Base-by-base conservation (phyloP, 768 basidiomycete genomes). In the Pleurotus giganteus region DNA sequence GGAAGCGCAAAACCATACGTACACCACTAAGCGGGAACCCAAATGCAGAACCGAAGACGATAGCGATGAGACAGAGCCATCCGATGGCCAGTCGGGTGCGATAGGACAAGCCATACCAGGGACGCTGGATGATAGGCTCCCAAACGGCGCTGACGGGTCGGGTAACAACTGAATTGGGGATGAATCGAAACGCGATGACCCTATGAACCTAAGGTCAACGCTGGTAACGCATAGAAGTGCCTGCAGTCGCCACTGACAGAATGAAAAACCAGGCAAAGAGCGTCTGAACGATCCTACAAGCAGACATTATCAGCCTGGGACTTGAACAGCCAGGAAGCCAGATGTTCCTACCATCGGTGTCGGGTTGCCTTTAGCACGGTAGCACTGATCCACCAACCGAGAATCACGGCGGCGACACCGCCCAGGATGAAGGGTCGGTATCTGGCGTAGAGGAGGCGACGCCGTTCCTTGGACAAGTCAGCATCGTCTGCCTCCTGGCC, bases 351-450 rank as follows among this genome's bases (percentile, higher is more conserved):
- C 89, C 91, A 94, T 73, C 89, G 77, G 68, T 82, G 85, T 49
- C 91, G 82, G 2, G 91, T 92, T 4, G 77, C 83, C 52, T 73
- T 61, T 46, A 93, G 69, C 11, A 91, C 66, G 0, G 82, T 91
- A 7, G 91, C 71, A 57, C 85, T 86, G 31, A 94, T 84, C 91
- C 91, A 94, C 91, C 91, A 94, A 37, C 81, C 91, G 39, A 92
- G 72, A 59, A 94, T 89, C 47, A 85, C 65, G 11, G 75, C 62
- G 8, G 85, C 86, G 0, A 86, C 58, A 13, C 61, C 81, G 44
- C 67, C 68, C 31, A 91, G 71, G 44, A 84, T 65, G 60, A 71
- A 70, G n/a, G 76, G 74, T 11, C 78, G 73, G 52, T 69, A 60
- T 54, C 65, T 71, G 31, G 15, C 42, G 49, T 64, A 63, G 5